phyloP scores from a whole-genome alignment of 306 rosid genomes.

The Urtica urens region DNA sequence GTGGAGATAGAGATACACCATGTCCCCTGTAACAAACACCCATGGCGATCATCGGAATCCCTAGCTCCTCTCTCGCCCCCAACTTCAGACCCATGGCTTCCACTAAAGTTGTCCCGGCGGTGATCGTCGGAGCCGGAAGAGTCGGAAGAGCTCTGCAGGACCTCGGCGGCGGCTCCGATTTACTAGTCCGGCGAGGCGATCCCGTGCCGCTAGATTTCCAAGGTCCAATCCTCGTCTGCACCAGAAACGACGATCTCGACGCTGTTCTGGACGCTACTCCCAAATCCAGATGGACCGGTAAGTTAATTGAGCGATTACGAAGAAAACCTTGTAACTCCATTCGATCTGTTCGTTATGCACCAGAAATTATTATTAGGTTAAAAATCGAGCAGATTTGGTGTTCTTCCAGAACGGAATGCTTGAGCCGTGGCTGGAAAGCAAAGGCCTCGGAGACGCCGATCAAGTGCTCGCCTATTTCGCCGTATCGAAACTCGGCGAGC shows the following conservation, averaged over 20 bases:
- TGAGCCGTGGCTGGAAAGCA: conserved; percentile 82
- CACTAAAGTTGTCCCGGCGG: conserved; percentile 53
- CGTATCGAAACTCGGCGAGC: conserved; percentile 76
- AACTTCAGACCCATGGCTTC: conserved; percentile 22
- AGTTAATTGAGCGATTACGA: too few species aligned
- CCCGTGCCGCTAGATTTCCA: conserved; percentile 50
- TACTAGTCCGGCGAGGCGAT: conserved; percentile 61
- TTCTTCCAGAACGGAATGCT: conserved; percentile 98
- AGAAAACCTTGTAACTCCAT: too few species aligned
- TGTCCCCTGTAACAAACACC: background rate
- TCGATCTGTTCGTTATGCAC: too few species aligned
- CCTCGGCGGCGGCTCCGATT: conserved; percentile 62
- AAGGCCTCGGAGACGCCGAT: conserved; percentile 53
- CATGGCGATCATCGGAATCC: background rate
- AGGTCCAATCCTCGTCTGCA: conserved; percentile 82
- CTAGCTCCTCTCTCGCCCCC: background rate
- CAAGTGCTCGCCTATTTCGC: conserved; percentile 95
- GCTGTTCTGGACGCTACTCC: conserved; percentile 73
- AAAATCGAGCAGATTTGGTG: conserved; percentile 80
- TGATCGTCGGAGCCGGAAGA: conserved; percentile 83
- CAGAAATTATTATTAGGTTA: too few species aligned
- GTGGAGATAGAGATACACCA: too few species aligned
- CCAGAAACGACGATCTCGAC: conserved; percentile 89
- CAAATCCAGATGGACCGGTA: conserved; percentile 78
- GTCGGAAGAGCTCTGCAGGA: conserved; percentile 69